A percentile compares a stretch with the other conserved stretches of the same genome.
These are phyloP conservation scores for Trametes sanguinea DNA, from an alignment of 768 basidiomycete species.

Conservation along the genomic window DNA sequence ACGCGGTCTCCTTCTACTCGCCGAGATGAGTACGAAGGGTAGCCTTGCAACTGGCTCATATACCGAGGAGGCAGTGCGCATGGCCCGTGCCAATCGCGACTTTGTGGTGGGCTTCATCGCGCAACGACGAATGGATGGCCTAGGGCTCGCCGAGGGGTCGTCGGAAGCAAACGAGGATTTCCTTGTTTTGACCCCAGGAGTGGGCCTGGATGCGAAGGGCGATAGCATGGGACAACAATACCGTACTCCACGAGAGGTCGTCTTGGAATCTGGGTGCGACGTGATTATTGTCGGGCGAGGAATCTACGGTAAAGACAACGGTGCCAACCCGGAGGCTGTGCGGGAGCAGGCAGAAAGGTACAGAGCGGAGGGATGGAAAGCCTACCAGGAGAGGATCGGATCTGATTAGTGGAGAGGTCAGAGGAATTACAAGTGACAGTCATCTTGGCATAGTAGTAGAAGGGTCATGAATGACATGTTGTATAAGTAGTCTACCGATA, in stretches of 20 bases:
- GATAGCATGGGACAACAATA: constrained; percentile 96
- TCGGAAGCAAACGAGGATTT: constrained; percentile 66
- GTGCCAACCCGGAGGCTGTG: constrained; percentile 49
- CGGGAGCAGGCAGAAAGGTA: constrained; percentile 82
- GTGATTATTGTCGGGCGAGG: constrained; percentile 97
- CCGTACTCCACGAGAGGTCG: constrained; percentile 82
- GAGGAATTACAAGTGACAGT: too few relatives aligned
- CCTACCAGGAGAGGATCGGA: constrained; percentile 50
- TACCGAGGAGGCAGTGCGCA: constrained; percentile 79
- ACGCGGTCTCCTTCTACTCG: constrained; percentile 86
- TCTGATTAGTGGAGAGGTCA: neutral
- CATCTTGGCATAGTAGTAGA: too few relatives aligned
- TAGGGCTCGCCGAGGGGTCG: constrained; percentile 43
- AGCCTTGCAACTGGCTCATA: constrained; percentile 83
- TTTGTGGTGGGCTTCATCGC: constrained; percentile 99
- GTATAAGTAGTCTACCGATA: constrained; percentile 19
- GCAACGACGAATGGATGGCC: constrained; percentile 76
- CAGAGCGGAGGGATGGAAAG: constrained; percentile 84
- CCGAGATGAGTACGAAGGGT: constrained; percentile 95
- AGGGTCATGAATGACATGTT: constrained; percentile 2
- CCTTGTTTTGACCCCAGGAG: constrained; percentile 89
- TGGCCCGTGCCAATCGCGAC: constrained; percentile 78
- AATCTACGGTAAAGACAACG: constrained; percentile 70
- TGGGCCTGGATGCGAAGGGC: constrained; percentile 64
- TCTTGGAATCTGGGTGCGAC: constrained; percentile 83